A percentile compares a stretch with the other conserved stretches of the same genome.
Evolutionary conservation across 495 filamentous ascomycete genomes (phyloP).

Genomic region (Penicillium bialowiezense): DNA sequence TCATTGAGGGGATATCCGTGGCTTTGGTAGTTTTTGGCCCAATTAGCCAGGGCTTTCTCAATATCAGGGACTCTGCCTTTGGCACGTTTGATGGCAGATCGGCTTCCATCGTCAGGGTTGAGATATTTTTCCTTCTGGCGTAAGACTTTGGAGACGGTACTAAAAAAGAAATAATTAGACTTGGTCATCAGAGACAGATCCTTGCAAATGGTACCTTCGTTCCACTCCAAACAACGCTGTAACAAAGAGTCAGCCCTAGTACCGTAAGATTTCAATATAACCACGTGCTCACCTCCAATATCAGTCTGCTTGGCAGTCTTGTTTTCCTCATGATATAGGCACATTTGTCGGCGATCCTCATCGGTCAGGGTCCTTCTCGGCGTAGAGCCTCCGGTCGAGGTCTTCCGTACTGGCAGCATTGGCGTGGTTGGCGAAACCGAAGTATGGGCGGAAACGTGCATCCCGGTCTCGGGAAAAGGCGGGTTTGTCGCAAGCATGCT

Average conservation of each 20-base stretch:
- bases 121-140: conserved; percentile 97
- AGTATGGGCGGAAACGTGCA: conserved; percentile 54
- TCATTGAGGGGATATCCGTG: conserved; percentile 77
- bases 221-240: conserved; percentile 93
- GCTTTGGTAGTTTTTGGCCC: conserved; percentile 76
- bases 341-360: conserved; percentile 88
- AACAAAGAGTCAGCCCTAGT: conserved; percentile 25
- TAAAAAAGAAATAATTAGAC: conserved; percentile 39
- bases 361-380: conserved; percentile 91
- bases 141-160: conserved; percentile 96
- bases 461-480: conserved; percentile 23
- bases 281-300: conserved; percentile 71
- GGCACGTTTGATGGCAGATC: conserved; percentile 81
- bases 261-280: conserved; percentile 10
- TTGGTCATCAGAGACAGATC: conserved; percentile 1
- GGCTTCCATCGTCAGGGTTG: conserved; percentile 77
- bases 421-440: conserved; percentile 47
- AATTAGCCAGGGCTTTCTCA: conserved; percentile 89
- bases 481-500: conserved; percentile 57
- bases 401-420: conserved; percentile 48
- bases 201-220: conserved; percentile 69
- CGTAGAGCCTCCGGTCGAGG: conserved; percentile 56
- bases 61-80: conserved; percentile 95
- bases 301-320: conserved; percentile 96
- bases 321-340: conserved; percentile 90